phyloP scores from a whole-genome alignment of 345 rosid genomes.

The Linum lewisii region DNA sequence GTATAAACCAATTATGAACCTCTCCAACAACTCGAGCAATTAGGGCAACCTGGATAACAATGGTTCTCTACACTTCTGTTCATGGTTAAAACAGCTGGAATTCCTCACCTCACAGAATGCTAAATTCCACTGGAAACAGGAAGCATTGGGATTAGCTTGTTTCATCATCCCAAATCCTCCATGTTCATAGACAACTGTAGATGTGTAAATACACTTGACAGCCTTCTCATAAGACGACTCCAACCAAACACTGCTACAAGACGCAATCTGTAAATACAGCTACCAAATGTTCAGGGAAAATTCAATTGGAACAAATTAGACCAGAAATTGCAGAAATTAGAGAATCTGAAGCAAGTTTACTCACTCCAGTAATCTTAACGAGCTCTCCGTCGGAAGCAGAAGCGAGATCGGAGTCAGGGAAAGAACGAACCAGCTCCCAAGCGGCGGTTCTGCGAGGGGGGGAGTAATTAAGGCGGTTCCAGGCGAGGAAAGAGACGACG shows the following conservation, averaged over 20 bases:
- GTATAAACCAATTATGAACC: too few species aligned
- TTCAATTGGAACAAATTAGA: not conserved
- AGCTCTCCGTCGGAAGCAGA: constrained; percentile 39
- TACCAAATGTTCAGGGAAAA: not conserved
- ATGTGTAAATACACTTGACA: constrained; percentile 35
- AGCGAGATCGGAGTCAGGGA: constrained; percentile 42
- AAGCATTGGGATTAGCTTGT: constrained; percentile 14
- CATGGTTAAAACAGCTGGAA: not conserved
- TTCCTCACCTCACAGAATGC: constrained; percentile 36
- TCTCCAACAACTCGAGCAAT: too few species aligned
- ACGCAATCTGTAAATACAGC: constrained; percentile 28
- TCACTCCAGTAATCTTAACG: constrained; percentile 49
- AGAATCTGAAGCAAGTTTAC: not conserved
- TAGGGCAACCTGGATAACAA: too few species aligned
- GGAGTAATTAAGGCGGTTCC: constrained; percentile 30
- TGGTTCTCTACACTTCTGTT: too few species aligned
- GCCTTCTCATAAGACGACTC: constrained; percentile 51
- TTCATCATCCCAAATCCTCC: constrained; percentile 26
- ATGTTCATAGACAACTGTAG: constrained; percentile 41
- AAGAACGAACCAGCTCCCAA: constrained; percentile 27
- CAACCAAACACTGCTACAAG: constrained; percentile 38
- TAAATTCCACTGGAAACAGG: constrained; percentile 37
- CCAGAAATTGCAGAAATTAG: not conserved
- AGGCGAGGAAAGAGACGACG: constrained; percentile 27
- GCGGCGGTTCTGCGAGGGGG: constrained; percentile 18